phyloP scores from a whole-genome alignment of 148 eudicot genomes.

The Vaccinium macrocarpon region DNA sequence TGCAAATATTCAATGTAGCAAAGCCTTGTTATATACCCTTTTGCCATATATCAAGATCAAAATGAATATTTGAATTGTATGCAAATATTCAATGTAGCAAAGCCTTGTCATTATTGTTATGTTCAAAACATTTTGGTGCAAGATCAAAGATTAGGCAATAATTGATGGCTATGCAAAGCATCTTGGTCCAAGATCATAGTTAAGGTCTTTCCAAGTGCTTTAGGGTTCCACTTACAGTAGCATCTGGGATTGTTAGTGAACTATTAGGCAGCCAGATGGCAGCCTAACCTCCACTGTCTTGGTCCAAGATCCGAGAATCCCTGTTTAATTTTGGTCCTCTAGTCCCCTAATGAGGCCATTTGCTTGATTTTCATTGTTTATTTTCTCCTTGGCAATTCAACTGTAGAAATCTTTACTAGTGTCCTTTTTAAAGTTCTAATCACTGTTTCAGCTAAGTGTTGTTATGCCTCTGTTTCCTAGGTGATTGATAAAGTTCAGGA shows the following conservation, averaged over 20 bases:
- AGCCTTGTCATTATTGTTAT: not conserved
- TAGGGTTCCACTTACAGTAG: not conserved
- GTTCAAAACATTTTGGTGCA: no score
- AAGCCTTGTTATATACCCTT: not conserved
- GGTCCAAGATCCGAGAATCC: not conserved
- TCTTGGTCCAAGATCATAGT: not conserved
- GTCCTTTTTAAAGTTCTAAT: not conserved
- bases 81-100: not conserved
- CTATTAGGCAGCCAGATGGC: not conserved
- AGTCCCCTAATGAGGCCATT: not conserved
- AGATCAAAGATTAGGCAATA: not conserved
- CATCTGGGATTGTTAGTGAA: not conserved
- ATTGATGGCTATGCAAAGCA: not conserved
- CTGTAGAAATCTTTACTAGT: not conserved
- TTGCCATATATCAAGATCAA: no score
- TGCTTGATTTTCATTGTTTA: not conserved
- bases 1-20: not conserved
- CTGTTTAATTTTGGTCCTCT: not conserved
- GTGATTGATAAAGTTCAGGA: conserved; percentile 89
- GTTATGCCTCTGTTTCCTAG: conserved; percentile 28
- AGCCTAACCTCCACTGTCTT: not conserved
- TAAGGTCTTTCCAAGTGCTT: not conserved
- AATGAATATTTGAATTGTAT: not conserved
- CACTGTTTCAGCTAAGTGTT: conserved; percentile 9
- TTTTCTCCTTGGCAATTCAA: not conserved